A percentile compares a stretch with the other conserved stretches of the same genome.
These are phyloP conservation scores for Fragosphaeria purpurea DNA, from an alignment of 2,329 filamentous ascomycete species.

Conservation along the genomic window DNA sequence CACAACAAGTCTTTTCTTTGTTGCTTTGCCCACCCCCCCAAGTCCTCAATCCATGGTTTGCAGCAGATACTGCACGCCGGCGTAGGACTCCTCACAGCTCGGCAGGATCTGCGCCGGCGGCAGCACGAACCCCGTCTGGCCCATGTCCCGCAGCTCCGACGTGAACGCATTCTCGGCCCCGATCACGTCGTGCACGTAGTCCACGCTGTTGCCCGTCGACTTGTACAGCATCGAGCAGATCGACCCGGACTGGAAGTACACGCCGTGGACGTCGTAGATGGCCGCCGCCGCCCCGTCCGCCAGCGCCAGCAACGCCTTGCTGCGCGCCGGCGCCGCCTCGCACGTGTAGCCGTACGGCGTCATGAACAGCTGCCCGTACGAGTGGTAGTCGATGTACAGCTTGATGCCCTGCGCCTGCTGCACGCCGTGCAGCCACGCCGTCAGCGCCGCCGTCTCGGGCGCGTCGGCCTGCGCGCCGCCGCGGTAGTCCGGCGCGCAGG, in stretches of 20 bases:
- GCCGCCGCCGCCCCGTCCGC: constrained; percentile 38
- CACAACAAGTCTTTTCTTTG: no score
- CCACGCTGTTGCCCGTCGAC: constrained; percentile 35
- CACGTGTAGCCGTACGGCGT: constrained; percentile 56
- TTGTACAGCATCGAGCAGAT: constrained; percentile 54
- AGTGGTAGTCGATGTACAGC: constrained; percentile 56
- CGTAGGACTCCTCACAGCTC: constrained; percentile 33
- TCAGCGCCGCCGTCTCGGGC: constrained; percentile 42
- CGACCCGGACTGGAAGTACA: constrained; percentile 33
- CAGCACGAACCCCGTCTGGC: constrained; percentile 32
- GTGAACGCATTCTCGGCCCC: constrained; percentile 32
- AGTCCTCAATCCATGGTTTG: constrained; percentile 24
- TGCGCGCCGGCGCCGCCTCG: constrained; percentile 32
- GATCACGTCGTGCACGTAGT: constrained; percentile 34
- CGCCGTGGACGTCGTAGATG: constrained; percentile 33
- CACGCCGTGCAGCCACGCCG: constrained; percentile 22
- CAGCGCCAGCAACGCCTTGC: constrained; percentile 37
- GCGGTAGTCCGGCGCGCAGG: constrained; percentile 33
- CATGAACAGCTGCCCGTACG: constrained; percentile 51
- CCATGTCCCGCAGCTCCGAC: constrained; percentile 28
- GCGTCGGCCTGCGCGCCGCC: constrained; percentile 28
- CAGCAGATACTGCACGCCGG: constrained; percentile 50
- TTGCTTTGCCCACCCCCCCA: no score
- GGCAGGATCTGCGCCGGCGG: constrained; percentile 32
- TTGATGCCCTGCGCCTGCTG: constrained; percentile 38